phyloP scores from a whole-genome alignment of 164 flowering plant genomes.

The Chloranthus sessilifolius region DNA sequence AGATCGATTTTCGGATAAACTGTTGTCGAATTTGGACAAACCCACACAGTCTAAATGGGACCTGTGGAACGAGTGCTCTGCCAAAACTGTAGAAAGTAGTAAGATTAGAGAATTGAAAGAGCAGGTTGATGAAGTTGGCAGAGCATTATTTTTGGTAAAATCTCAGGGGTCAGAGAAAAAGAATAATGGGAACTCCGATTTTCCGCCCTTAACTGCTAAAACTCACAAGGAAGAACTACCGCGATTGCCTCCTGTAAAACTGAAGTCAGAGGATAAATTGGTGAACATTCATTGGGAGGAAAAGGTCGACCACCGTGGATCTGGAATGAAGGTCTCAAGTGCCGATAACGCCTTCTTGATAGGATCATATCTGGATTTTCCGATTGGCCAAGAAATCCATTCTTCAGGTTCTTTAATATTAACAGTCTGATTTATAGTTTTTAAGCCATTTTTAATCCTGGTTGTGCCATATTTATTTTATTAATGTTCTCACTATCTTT shows the following conservation, averaged over 20 bases:
- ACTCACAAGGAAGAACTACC: constrained; percentile 78
- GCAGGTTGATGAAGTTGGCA: constrained; percentile 75
- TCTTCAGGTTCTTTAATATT: constrained; percentile 48
- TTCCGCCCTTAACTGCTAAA: constrained; percentile 35
- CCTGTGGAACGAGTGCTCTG: constrained; percentile 62
- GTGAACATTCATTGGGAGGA: constrained; percentile 65
- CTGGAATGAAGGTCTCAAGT: constrained; percentile 34
- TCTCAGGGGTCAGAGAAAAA: constrained; percentile 48
- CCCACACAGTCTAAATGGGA: constrained; percentile 34
- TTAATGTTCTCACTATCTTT: background rate
- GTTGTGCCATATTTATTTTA: background rate
- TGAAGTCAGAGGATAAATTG: constrained; percentile 82
- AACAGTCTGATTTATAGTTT: background rate
- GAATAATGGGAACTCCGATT: constrained; percentile 32
- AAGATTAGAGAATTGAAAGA: constrained; percentile 52
- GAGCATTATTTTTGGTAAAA: constrained; percentile 55
- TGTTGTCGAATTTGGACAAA: constrained; percentile 22
- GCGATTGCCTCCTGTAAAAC: constrained; percentile 83
- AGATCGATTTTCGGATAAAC: constrained; percentile 30
- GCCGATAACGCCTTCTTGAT: constrained; percentile 56
- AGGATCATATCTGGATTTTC: constrained; percentile 87
- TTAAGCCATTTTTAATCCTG: background rate
- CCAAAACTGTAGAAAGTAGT: constrained; percentile 50
- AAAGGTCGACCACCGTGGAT: constrained; percentile 62
- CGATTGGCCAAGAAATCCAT: constrained; percentile 85